phyloP scores from a whole-genome alignment of 192 early-diverging fungal genomes.

The Linnemannia elongata region DNA sequence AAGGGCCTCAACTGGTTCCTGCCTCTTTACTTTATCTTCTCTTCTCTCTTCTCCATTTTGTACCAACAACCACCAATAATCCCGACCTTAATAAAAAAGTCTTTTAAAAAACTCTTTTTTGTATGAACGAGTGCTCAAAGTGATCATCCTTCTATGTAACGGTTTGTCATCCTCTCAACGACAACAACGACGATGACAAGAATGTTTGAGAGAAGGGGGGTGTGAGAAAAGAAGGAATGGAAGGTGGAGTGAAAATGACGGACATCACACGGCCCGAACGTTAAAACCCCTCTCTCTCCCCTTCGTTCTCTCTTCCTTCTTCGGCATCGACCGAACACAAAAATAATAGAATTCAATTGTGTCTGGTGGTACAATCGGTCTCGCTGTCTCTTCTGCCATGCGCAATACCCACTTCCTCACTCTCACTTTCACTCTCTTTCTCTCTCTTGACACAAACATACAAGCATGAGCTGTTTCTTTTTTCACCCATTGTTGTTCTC shows the following conservation, averaged over 20 bases:
- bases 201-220: neutral
- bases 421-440: too few species aligned
- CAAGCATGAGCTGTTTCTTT: neutral
- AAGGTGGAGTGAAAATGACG: neutral
- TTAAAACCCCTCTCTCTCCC: neutral
- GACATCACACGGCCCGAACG: neutral
- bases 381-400: neutral
- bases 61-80: conserved; percentile 11
- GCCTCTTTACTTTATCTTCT: neutral
- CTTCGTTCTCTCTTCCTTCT: neutral
- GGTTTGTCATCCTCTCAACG: neutral
- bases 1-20: neutral
- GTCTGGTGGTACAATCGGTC: neutral
- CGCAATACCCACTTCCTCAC: neutral
- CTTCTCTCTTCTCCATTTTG: neutral
- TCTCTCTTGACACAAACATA: neutral
- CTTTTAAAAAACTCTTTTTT: neutral
- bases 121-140: neutral
- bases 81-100: conserved; percentile 1
- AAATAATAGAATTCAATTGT: neutral
- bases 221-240: neutral
- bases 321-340: neutral
- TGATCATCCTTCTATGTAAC: neutral
- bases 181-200: neutral
- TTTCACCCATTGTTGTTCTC: neutral